These are phyloP conservation scores for Hypericum perforatum DNA, from an alignment of 345 rosid genomes.

Conservation along the genomic window DNA sequence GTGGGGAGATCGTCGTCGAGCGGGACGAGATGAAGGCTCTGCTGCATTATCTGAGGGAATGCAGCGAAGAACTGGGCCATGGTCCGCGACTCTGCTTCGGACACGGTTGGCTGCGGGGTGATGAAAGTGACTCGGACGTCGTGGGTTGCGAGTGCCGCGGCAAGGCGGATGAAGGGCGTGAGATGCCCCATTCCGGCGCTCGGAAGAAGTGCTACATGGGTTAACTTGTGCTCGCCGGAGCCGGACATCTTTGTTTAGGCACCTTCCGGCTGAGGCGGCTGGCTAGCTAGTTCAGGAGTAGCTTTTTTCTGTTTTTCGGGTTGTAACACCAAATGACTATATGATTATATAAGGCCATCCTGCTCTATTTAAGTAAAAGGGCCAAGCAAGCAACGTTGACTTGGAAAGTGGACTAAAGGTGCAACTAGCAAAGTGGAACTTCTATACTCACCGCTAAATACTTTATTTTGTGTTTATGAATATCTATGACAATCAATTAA, in stretches of 20 bases:
- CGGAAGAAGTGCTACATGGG: constrained; percentile 28
- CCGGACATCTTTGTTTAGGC: constrained; percentile 5
- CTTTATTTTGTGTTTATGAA: no score
- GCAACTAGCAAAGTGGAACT: no score
- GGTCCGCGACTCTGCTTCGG: constrained; percentile 21
- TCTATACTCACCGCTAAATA: no score
- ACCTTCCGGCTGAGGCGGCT: no score
- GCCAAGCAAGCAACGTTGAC: no score
- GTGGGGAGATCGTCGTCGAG: not conserved
- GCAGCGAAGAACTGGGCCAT: constrained; percentile 16
- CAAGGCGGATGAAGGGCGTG: constrained; percentile 32
- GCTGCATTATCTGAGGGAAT: constrained; percentile 19
- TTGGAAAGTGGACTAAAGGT: no score
- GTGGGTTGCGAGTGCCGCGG: constrained; percentile 13
- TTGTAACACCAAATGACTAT: no score
- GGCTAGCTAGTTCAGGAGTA: no score
- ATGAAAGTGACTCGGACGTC: constrained; percentile 24
- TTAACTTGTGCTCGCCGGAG: constrained; percentile 2
- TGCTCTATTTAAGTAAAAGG: no score
- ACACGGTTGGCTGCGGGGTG: constrained; percentile 24
- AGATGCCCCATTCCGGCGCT: constrained; percentile 42
- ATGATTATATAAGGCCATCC: no score
- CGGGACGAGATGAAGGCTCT: constrained; percentile 19
- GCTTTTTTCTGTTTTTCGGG: no score
- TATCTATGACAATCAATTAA: no score